Percentiles rank a stretch among this genome's conserved stretches.
Evolutionary conservation across 1,284 basidiomycete genomes (phyloP).

Genomic region (Psilocybe mexicana): DNA sequence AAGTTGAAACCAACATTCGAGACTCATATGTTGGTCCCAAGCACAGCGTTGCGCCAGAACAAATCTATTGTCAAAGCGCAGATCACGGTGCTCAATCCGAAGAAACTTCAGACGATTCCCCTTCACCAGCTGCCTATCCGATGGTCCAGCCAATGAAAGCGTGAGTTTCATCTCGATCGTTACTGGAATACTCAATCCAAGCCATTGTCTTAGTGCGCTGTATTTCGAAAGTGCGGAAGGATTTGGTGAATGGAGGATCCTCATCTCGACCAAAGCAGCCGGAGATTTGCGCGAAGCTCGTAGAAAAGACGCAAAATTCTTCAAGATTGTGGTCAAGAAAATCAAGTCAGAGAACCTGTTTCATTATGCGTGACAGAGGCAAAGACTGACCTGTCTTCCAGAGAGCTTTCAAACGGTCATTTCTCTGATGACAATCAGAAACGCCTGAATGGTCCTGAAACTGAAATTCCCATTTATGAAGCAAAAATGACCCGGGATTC

Average conservation of each 20-base stretch:
- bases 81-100: neutral
- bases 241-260: conserved; percentile 55
- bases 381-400: conserved; percentile 24
- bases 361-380: neutral
- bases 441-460: conserved; percentile 46
- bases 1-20: conserved; percentile 11
- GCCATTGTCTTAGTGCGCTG: conserved; percentile 23
- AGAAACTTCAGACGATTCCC: neutral
- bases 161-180: conserved; percentile 9
- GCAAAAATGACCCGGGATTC: conserved; percentile 67
- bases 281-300: conserved; percentile 42
- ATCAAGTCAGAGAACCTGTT: conserved; percentile 44
- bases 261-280: conserved; percentile 47
- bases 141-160: conserved; percentile 27
- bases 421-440: conserved; percentile 73
- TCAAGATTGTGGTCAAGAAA: conserved; percentile 55
- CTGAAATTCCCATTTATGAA: conserved; percentile 61
- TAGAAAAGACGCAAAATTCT: conserved; percentile 41
- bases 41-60: neutral
- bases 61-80: neutral
- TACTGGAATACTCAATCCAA: neutral
- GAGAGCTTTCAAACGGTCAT: conserved; percentile 64
- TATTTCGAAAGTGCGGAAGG: conserved; percentile 53
- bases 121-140: conserved; percentile 17
- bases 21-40: neutral